Evolutionary conservation across 2,329 filamentous ascomycete genomes (phyloP), one percentile per base, ranked within the genome.

Genomic region (Exophiala alcalophila): DNA sequence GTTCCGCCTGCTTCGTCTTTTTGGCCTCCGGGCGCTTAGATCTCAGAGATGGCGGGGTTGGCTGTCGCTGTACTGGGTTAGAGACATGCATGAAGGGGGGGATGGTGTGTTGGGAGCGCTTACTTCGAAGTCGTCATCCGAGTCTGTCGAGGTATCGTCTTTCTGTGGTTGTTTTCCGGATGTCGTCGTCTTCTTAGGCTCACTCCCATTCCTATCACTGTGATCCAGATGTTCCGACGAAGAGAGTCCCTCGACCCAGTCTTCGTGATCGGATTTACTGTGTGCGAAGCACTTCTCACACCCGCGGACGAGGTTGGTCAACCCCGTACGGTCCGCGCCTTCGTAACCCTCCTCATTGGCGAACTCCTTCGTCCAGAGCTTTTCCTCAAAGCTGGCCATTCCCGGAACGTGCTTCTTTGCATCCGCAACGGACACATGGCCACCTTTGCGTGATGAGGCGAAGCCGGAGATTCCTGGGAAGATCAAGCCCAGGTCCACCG

Each of bases 341-440:
- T 52, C 49, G 29, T 52, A 52, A 5, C 45, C 49, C 6, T 52
- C 49, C 7, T 52, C 45, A 12, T 40, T 49, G 30, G 45, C 32
- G 24, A 57, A 51, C 30, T 64, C 58, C 18, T 53, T 51, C 5
- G 60, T 57, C 73, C 76, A 80, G 3, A 53, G 47, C 14, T 62
- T 52, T 50, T 73, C 66, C 45, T 78, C 66, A 49, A 82, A 82
- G 7, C 63, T 61, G 4, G 67, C 70, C 28, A 80, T 62, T 0
- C 78, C 78, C 56, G 70, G 72, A 24, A 83, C 68, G 50, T 74
- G 64, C 51, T 65, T 69, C 10, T 69, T 72, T n/a, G 75, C 69
- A 52, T 77, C 72, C 12, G 44, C 26, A 11, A 48, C 71, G 63
- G 46, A 75, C 63, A 50, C 70, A 65, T 40, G 67, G 62, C 15